Conservation (phyloP, 495 filamentous ascomycete species). For the Bacidia gigantensis region DNA sequence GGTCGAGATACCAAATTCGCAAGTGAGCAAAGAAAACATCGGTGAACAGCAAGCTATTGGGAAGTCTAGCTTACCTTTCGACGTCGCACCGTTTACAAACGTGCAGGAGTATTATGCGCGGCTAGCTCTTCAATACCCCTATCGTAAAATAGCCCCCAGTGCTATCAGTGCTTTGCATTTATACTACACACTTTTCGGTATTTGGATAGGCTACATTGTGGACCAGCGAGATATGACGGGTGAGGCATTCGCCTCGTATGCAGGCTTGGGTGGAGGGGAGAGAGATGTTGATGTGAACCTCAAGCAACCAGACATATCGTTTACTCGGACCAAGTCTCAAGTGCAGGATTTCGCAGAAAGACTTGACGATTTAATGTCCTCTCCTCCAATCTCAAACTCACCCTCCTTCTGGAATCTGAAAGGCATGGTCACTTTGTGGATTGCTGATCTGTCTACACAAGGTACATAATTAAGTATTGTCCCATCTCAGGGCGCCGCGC, state of each 20-base stretch:
- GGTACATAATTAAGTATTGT: too few relatives aligned
- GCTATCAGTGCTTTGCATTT: constrained; percentile 40
- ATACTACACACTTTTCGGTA: constrained; percentile 52
- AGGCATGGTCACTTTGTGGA: constrained; percentile 54
- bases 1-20: not conserved
- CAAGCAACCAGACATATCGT: too few relatives aligned
- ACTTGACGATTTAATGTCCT: constrained; percentile 50
- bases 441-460: constrained; percentile 39
- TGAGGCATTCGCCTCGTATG: too few relatives aligned
- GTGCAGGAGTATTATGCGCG: constrained; percentile 52
- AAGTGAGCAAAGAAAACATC: not conserved
- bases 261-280: too few relatives aligned
- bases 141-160: constrained; percentile 31
- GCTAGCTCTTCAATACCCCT: constrained; percentile 53
- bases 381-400: constrained; percentile 49
- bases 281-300: too few relatives aligned
- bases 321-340: too few relatives aligned
- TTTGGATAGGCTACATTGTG: constrained; percentile 46
- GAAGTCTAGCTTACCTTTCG: too few relatives aligned
- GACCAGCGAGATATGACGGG: not conserved
- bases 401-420: constrained; percentile 44
- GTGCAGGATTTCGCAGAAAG: constrained; percentile 44
- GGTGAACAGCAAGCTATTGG: not conserved
- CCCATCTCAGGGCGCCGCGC: too few relatives aligned
- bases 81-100: constrained; percentile 9